Percentiles rank a stretch among this genome's conserved stretches.
Evolutionary conservation across 305 asterid species (phyloP).

Genomic region (Stenogyne calaminthoides): DNA sequence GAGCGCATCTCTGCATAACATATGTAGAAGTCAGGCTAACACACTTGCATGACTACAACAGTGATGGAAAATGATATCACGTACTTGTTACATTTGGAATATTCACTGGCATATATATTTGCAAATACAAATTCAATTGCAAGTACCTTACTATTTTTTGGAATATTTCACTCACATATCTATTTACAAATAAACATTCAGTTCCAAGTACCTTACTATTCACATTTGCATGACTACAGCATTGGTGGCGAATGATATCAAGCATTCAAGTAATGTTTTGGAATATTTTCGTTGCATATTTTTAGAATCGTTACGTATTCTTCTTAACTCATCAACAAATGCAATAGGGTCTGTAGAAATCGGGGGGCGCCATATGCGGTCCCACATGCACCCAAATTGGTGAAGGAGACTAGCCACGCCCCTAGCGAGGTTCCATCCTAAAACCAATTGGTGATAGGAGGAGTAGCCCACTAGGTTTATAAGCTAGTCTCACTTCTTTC

Average conservation of each 20-base stretch:
- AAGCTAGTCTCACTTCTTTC: no score
- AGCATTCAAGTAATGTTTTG: neutral
- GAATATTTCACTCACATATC: neutral
- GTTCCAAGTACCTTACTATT: neutral
- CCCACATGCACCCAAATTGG: no score
- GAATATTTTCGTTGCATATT: conserved; percentile 7
- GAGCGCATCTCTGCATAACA: conserved; percentile 20
- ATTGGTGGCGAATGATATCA: conserved; percentile 3
- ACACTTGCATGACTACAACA: neutral
- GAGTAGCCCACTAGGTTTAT: no score
- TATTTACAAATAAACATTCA: neutral
- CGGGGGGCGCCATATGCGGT: no score
- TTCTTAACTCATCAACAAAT: conserved; percentile 19
- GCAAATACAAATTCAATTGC: neutral
- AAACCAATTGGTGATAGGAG: no score
- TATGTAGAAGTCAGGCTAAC: conserved; percentile 4
- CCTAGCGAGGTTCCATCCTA: no score
- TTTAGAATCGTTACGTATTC: conserved; percentile 3
- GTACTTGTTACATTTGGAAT: neutral
- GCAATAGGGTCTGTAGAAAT: no score
- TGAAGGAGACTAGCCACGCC: no score
- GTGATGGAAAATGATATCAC: neutral
- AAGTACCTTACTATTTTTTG: neutral
- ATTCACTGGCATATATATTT: neutral
- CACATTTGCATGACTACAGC: conserved; percentile 5